These are phyloP conservation scores for Chiua virens DNA, from an alignment of 768 basidiomycete species.

Conservation along the genomic window DNA sequence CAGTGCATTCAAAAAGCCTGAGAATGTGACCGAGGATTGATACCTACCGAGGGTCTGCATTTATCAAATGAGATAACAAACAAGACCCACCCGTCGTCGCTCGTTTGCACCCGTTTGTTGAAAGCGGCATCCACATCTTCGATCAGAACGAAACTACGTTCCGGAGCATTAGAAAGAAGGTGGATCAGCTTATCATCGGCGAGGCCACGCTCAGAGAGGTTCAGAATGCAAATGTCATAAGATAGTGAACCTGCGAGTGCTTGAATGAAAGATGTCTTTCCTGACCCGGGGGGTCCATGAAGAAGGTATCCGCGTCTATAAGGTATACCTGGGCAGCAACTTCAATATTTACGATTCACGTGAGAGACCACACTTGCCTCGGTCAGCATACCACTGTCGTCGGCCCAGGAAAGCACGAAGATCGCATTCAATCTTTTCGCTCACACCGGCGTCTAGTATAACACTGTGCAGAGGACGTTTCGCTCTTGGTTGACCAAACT, in stretches of 20 bases:
- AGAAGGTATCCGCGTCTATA: conserved; percentile 95
- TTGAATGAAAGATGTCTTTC: conserved; percentile 98
- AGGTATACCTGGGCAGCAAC: conserved; percentile 71
- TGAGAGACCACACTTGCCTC: conserved; percentile 57
- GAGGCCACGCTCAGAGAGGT: conserved; percentile 93
- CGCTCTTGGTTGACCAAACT: conserved; percentile 88
- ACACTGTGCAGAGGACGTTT: conserved; percentile 89
- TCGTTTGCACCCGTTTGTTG: conserved; percentile 86
- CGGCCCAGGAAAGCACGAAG: conserved; percentile 78
- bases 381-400: conserved; percentile 92
- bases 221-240: conserved; percentile 95
- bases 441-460: conserved; percentile 78
- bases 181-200: conserved; percentile 97
- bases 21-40: conserved; percentile 95
- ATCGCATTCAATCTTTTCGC: conserved; percentile 82
- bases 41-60: conserved; percentile 51
- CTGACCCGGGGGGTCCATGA: conserved; percentile 95
- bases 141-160: conserved; percentile 90
- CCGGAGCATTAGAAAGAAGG: conserved; percentile 88
- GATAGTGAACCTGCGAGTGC: conserved; percentile 89
- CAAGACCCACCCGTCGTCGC: conserved; percentile 81
- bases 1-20: conserved; percentile 93
- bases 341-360: conserved; percentile 1
- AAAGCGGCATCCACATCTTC: conserved; percentile 99
- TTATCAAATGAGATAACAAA: not conserved